These are phyloP conservation scores for Penicillium robsamsonii DNA, from an alignment of 495 filamentous ascomycete genomes.

Conservation along the genomic window DNA sequence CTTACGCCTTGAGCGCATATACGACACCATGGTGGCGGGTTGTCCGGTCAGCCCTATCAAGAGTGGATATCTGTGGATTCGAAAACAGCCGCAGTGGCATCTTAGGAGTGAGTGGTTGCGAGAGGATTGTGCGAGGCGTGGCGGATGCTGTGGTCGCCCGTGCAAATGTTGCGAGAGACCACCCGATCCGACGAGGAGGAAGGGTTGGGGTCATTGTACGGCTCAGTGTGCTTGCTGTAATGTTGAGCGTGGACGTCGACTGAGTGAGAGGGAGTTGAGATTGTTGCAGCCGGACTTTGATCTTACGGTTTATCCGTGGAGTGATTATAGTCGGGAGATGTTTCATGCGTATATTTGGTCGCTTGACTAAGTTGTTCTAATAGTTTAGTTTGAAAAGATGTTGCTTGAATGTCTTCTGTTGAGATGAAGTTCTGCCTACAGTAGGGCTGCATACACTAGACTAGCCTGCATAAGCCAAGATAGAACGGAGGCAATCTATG, in stretches of 20 bases:
- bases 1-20: neutral
- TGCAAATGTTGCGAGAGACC: conserved; percentile 6
- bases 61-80: conserved; percentile 7
- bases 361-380: neutral
- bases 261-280: neutral
- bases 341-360: conserved; percentile 12
- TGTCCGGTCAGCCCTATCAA: conserved; percentile 5
- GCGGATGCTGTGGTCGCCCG: conserved; percentile 11
- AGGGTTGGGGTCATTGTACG: conserved; percentile 14
- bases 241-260: neutral
- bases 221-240: conserved; percentile 10
- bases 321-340: conserved; percentile 8
- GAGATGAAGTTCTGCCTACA: no score
- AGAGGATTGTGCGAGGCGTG: conserved; percentile 5
- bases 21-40: neutral
- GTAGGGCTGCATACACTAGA: no score
- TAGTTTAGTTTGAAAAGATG: neutral
- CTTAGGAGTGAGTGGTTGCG: conserved; percentile 6
- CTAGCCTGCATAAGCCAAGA: no score
- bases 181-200: conserved; percentile 1
- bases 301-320: conserved; percentile 8
- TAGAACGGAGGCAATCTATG: no score
- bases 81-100: conserved; percentile 7
- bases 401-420: neutral
- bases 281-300: conserved; percentile 7